Percentiles rank a stretch among this genome's conserved stretches.
Evolutionary conservation across 495 filamentous ascomycete species (phyloP).

Genomic region (Aspergillus homomorphus): DNA sequence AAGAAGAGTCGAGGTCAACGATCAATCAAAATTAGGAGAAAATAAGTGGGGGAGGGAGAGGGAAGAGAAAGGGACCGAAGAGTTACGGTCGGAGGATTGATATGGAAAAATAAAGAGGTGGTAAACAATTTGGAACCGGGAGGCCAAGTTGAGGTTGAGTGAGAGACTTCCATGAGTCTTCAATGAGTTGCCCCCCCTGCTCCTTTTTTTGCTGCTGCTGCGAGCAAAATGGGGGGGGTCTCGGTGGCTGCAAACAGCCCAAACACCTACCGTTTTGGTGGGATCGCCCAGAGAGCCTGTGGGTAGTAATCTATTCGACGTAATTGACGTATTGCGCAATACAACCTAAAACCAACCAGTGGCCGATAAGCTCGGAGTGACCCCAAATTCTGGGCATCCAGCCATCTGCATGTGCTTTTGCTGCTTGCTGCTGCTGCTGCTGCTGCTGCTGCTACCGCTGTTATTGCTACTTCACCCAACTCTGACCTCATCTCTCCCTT

Average conservation of each 20-base stretch:
- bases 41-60: not conserved
- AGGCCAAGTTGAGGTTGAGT: no score
- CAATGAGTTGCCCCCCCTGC: slow-evolving; percentile 19
- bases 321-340: not conserved
- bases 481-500: not conserved
- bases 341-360: not conserved
- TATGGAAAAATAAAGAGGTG: slow-evolving; percentile 1
- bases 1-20: slow-evolving; percentile 1
- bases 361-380: slow-evolving; percentile 1
- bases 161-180: no score
- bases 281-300: not conserved
- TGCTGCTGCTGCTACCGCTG: no score
- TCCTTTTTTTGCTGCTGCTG: slow-evolving; percentile 22
- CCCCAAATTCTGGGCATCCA: not conserved
- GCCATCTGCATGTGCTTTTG: slow-evolving; percentile 6
- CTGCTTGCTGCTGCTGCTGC: slow-evolving; percentile 14
- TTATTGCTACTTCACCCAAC: slow-evolving; percentile 11
- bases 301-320: not conserved
- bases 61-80: not conserved
- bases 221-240: slow-evolving; percentile 4
- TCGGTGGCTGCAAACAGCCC: slow-evolving; percentile 23
- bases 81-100: not conserved
- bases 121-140: slow-evolving; percentile 1
- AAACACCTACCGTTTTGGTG: slow-evolving; percentile 16
- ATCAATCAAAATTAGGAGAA: not conserved